A percentile compares a stretch with the other conserved stretches of the same genome.
phyloP scores from a whole-genome alignment of 495 filamentous ascomycete species.

The Parathielavia hyrcaniae region DNA sequence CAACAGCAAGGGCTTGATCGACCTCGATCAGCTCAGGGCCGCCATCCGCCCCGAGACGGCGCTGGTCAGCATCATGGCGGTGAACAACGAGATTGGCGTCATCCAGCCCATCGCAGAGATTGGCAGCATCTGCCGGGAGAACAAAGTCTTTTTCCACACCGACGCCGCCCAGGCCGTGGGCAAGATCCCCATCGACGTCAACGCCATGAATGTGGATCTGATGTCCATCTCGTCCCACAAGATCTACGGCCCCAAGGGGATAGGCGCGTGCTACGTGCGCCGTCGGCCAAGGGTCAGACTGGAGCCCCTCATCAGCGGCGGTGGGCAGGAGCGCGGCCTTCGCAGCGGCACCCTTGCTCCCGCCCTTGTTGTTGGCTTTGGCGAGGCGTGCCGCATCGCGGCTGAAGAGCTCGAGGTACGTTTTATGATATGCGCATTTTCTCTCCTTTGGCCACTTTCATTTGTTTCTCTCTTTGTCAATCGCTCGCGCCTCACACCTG shows the following conservation, averaged over 20 bases:
- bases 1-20: slow-evolving; percentile 71
- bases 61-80: slow-evolving; percentile 94
- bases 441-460: slow-evolving; percentile 23
- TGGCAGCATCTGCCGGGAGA: slow-evolving; percentile 80
- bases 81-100: slow-evolving; percentile 99
- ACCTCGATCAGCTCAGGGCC: slow-evolving; percentile 78
- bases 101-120: slow-evolving; percentile 94
- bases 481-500: slow-evolving; percentile 1
- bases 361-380: slow-evolving; percentile 82
- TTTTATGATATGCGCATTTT: slow-evolving; percentile 15
- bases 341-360: slow-evolving; percentile 91
- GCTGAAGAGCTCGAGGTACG: slow-evolving; percentile 83
- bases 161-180: slow-evolving; percentile 94
- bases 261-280: slow-evolving; percentile 92
- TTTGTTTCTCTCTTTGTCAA: slow-evolving; percentile 13
- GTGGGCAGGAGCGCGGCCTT: slow-evolving; percentile 90
- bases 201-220: slow-evolving; percentile 92
- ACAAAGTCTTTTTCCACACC: slow-evolving; percentile 98
- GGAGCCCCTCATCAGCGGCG: slow-evolving; percentile 92
- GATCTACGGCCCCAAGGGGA: slow-evolving; percentile 96
- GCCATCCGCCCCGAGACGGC: slow-evolving; percentile 87
- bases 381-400: slow-evolving; percentile 88
- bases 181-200: slow-evolving; percentile 94
- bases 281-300: slow-evolving; percentile 86
- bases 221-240: slow-evolving; percentile 99